Base-by-base conservation (phyloP, 306 rosid species). In the Begonia fuchsioides region DNA sequence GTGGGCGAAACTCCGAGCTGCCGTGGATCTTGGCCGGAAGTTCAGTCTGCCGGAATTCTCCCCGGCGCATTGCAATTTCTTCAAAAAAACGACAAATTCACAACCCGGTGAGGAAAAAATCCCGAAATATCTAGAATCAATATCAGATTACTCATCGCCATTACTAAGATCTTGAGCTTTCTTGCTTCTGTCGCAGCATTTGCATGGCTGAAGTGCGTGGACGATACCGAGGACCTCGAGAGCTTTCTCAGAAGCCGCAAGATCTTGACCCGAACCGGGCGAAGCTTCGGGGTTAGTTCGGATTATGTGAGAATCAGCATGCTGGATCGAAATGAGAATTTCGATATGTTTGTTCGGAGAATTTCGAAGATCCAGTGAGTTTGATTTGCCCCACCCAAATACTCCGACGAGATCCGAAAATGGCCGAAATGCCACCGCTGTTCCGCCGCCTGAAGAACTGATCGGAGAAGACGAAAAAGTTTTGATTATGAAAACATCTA, bases 1-100 rank as follows among this genome's bases (percentile, higher is more conserved):
- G 67, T 88, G 96, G 96, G 65, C 55, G 60, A 74, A 49, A 43
- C 76, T 88, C 15, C 69, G 75, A 47, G 68, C 8, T 41, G 81
- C 64, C 2, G 80, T 81, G 59, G 62, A 68, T n/a, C 40, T 14
- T 1, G 61, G 76, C 32, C 73, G 61, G 6, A 13, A 62, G 32
- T 78, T 88, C 62, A 72, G 73, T 53, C 44, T 88, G 61, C 86
- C 96, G 0, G 52, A 57, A 0, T 78, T 68, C 18, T 43, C 76
- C 10, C 69, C 81, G 3, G 63, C 54, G 9, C 69, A 65, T 47
- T 83, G 95, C 83, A 65, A 47, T 44, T 83, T 71, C 58, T 73
- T 72, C 20, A 46, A 47, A 12, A 65, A 52, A 10, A 58, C 38
- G 41, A 44, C 52, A 6, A 63, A 63, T 53, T 63, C 86, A 58